These are phyloP conservation scores for Coccomyxa sp. DNA, from an alignment of 139 green algal genomes.

Conservation along the genomic window DNA sequence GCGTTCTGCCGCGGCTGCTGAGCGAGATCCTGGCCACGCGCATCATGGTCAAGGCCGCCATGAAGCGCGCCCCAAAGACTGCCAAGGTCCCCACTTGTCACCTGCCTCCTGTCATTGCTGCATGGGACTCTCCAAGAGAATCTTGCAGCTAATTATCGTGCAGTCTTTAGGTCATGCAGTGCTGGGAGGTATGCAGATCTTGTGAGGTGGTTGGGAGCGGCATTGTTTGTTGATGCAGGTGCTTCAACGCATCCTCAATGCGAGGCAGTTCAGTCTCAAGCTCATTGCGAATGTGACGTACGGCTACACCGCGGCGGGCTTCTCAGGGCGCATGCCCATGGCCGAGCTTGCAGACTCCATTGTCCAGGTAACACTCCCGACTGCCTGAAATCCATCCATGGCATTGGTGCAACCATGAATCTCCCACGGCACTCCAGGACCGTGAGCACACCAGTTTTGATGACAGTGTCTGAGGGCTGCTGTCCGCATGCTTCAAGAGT, in stretches of 20 bases:
- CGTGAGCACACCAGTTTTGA: neutral
- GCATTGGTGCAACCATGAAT: neutral
- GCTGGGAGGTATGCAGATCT: too few species aligned
- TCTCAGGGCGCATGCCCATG: conserved; percentile 90
- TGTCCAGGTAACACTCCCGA: conserved; percentile 48
- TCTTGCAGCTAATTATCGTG: neutral
- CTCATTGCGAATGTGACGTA: conserved; percentile 97
- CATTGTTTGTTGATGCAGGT: conserved; percentile 16
- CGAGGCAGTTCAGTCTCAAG: conserved; percentile 95
- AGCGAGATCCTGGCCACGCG: conserved; percentile 91
- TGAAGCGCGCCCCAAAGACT: conserved; percentile 63
- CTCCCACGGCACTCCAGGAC: neutral
- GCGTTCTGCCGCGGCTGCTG: conserved; percentile 92
- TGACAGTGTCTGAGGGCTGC: too few species aligned
- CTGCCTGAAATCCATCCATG: conserved; percentile 1
- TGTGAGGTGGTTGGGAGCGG: neutral
- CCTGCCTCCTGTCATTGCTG: neutral
- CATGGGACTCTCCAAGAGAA: neutral
- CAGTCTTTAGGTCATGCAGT: too few species aligned
- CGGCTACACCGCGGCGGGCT: conserved; percentile 74
- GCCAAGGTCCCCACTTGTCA: conserved; percentile 30
- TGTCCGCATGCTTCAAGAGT: too few species aligned
- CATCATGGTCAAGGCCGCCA: conserved; percentile 84
- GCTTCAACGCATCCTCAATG: conserved; percentile 85
- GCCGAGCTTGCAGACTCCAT: conserved; percentile 96